These are phyloP conservation scores for Lactifluus echinatus DNA, from an alignment of 768 basidiomycete genomes.

Conservation along the genomic window DNA sequence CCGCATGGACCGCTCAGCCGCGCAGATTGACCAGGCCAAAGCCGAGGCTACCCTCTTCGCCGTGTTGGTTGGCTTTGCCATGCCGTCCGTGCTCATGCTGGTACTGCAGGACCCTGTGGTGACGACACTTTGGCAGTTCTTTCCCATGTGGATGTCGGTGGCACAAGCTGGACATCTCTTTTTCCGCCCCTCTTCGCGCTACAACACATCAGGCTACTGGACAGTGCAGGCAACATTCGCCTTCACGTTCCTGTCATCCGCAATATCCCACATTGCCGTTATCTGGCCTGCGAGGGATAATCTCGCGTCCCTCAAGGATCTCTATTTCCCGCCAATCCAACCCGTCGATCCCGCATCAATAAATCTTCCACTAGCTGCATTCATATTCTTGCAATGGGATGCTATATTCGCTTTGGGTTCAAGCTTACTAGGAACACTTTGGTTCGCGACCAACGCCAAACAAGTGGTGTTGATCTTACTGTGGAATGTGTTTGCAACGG, in stretches of 20 bases:
- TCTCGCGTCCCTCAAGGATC: constrained; percentile 1
- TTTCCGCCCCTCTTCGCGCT: constrained; percentile 12
- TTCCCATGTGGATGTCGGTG: constrained; percentile 13
- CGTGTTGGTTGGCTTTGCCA: constrained; percentile 5
- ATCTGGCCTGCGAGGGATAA: neutral
- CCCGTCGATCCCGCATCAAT: neutral
- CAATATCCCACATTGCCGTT: constrained; percentile 9
- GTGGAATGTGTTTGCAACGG: constrained; percentile 12
- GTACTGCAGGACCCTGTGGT: constrained; percentile 13
- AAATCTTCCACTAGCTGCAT: neutral
- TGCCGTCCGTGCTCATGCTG: constrained; percentile 9
- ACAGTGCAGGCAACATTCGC: constrained; percentile 13
- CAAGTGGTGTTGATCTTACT: neutral
- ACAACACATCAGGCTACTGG: constrained; percentile 14
- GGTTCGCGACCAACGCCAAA: constrained; percentile 9
- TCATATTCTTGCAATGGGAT: constrained; percentile 16
- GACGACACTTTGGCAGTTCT: constrained; percentile 17
- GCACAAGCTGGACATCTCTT: constrained; percentile 11
- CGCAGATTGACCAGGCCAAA: constrained; percentile 15
- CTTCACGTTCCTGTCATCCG: constrained; percentile 12
- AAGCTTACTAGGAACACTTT: constrained; percentile 9
- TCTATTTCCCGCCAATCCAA: constrained; percentile 8
- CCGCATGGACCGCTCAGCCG: neutral
- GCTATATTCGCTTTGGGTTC: constrained; percentile 8
- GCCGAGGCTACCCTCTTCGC: constrained; percentile 18